phyloP scores from a whole-genome alignment of 768 basidiomycete genomes.

The Leucosporidium creatinivorum region DNA sequence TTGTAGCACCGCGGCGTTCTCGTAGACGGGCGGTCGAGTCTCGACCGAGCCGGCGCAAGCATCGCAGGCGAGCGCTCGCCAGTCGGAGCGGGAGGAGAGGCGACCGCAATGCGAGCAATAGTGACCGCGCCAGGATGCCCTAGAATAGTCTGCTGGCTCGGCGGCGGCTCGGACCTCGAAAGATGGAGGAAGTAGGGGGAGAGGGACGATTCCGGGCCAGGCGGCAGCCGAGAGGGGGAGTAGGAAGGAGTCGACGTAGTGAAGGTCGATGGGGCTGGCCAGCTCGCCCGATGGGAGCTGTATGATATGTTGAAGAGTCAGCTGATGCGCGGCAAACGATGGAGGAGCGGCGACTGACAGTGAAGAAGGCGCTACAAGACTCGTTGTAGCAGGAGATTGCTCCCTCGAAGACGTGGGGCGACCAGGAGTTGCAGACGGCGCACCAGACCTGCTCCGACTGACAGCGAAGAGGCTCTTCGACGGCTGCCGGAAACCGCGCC shows the following conservation, averaged over 20 bases:
- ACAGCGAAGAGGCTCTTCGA: not conserved
- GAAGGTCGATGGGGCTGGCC: not conserved
- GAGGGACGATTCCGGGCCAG: constrained; percentile 6
- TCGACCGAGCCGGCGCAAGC: not conserved
- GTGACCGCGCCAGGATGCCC: constrained; percentile 13
- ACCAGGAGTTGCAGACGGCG: no score
- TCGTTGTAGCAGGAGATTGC: constrained; percentile 27
- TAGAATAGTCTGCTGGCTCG: not conserved
- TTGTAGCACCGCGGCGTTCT: not conserved
- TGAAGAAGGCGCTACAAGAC: constrained; percentile 20
- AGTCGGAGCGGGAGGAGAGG: constrained; percentile 2
- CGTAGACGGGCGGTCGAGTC: not conserved
- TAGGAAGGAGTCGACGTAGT: constrained; percentile 11
- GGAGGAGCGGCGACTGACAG: not conserved
- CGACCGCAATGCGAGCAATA: constrained; percentile 18
- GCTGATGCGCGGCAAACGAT: not conserved
- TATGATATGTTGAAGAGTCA: not conserved
- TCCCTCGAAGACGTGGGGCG: constrained; percentile 1
- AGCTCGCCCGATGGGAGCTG: constrained; percentile 11
- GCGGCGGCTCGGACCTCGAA: constrained; percentile 11
- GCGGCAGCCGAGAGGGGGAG: not conserved
- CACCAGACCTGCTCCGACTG: not conserved
- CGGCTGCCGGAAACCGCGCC: not conserved
- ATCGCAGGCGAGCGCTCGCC: not conserved
- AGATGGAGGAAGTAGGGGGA: constrained; percentile 2